phyloP scores from a whole-genome alignment of 2,329 filamentous ascomycete species.

The Venturia oleaginea region DNA sequence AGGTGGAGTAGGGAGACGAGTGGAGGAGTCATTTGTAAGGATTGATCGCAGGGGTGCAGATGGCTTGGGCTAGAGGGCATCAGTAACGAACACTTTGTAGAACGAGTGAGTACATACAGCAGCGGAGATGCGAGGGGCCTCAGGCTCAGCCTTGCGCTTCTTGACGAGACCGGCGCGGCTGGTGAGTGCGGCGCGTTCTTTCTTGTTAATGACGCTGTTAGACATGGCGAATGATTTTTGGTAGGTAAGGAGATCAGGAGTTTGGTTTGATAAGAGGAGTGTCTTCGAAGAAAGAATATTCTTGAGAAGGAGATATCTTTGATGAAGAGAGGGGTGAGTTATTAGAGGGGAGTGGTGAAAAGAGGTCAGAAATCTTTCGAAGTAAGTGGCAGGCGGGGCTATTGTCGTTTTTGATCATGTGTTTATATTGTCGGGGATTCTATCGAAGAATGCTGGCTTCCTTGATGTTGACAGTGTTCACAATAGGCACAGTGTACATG shows the following conservation, averaged over 20 bases:
- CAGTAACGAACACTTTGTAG: background rate
- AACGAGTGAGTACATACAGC: background rate
- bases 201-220: background rate
- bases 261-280: background rate
- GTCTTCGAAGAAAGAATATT: background rate
- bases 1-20: background rate
- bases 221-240: background rate
- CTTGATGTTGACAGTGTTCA: background rate
- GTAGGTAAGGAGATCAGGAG: background rate
- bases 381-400: background rate
- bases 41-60: background rate
- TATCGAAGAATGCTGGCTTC: background rate
- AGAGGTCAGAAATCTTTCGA: background rate
- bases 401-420: background rate
- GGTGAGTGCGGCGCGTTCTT: background rate
- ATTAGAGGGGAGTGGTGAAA: background rate
- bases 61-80: background rate
- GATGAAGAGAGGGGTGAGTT: background rate
- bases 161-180: background rate
- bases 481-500: background rate
- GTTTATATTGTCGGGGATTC: background rate
- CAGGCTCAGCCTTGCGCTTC: background rate
- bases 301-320: background rate
- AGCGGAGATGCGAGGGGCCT: background rate
- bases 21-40: background rate